phyloP scores from a whole-genome alignment of 2,329 filamentous ascomycete species.

The Xylaria digitata region DNA sequence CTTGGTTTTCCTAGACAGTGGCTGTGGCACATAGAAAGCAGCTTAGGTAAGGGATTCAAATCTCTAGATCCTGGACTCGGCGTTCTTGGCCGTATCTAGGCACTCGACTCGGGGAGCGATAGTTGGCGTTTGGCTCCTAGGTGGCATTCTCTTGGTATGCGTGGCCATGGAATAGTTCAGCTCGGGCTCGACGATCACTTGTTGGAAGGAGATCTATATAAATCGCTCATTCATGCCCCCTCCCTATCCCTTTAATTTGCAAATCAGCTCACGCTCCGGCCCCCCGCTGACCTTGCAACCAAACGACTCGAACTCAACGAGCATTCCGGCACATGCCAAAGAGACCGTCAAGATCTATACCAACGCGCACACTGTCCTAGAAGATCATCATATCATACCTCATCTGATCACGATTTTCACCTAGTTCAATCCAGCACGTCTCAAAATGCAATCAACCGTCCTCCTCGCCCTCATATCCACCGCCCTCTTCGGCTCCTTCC shows the following conservation, averaged over 20 bases:
- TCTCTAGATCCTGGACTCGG: conserved; percentile 9
- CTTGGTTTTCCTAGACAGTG: background rate
- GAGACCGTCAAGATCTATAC: background rate
- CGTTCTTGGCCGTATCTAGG: conserved; percentile 21
- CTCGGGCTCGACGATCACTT: background rate
- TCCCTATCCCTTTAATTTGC: background rate
- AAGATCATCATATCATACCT: background rate
- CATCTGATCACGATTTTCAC: background rate
- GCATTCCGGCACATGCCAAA: background rate
- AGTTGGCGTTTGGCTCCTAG: background rate
- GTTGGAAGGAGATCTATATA: conserved; percentile 15
- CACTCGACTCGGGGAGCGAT: background rate
- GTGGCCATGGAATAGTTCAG: background rate
- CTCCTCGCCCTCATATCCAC: conserved; percentile 17
- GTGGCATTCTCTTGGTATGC: conserved; percentile 8
- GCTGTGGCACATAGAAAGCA: background rate
- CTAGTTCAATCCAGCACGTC: background rate
- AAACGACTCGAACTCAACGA: background rate
- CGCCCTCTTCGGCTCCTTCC: conserved; percentile 7
- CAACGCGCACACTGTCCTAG: background rate
- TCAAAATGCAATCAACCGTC: conserved; percentile 17
- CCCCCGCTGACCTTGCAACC: background rate
- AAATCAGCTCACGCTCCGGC: background rate
- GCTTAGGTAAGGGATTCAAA: background rate
- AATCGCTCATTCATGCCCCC: conserved; percentile 1